phyloP scores from a whole-genome alignment of 1,284 basidiomycete species.

The Trametes polyzona region DNA sequence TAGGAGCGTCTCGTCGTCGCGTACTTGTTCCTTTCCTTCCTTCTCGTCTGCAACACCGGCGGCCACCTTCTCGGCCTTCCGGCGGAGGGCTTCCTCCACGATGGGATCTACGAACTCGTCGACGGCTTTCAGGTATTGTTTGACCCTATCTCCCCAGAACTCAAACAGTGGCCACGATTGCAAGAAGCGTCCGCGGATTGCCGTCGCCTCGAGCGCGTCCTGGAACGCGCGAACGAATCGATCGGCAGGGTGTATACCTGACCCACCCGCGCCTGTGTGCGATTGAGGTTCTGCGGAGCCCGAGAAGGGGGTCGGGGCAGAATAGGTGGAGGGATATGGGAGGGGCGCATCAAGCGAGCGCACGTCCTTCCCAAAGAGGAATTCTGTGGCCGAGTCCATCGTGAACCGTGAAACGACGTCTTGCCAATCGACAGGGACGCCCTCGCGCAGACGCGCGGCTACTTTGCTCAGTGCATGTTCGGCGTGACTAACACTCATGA shows the following conservation, averaged over 20 bases:
- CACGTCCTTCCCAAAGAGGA: constrained; percentile 43
- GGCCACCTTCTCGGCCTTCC: constrained; percentile 28
- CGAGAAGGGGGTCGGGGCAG: neutral
- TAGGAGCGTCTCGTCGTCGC: constrained; percentile 50
- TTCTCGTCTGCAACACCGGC: constrained; percentile 9
- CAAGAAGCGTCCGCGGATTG: constrained; percentile 39
- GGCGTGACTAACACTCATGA: constrained; percentile 27
- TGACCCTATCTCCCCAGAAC: constrained; percentile 48
- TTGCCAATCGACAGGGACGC: constrained; percentile 54
- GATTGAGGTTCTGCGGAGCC: neutral
- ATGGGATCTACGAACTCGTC: constrained; percentile 56
- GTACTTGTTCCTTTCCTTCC: constrained; percentile 31
- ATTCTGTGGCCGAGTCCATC: constrained; percentile 44
- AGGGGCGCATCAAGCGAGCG: constrained; percentile 37
- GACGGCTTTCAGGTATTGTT: constrained; percentile 49
- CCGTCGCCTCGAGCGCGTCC: constrained; percentile 42
- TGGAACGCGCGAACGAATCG: constrained; percentile 32
- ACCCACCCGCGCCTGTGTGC: neutral
- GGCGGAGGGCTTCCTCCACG: constrained; percentile 47
- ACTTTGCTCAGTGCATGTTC: constrained; percentile 37
- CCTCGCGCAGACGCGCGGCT: constrained; percentile 42
- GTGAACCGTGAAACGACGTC: constrained; percentile 44
- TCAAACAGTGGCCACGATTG: constrained; percentile 56
- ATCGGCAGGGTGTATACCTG: constrained; percentile 32
- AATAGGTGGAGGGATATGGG: constrained; percentile 29